Conservation (phyloP, 257 asterid species). For the Eucommia ulmoides region DNA sequence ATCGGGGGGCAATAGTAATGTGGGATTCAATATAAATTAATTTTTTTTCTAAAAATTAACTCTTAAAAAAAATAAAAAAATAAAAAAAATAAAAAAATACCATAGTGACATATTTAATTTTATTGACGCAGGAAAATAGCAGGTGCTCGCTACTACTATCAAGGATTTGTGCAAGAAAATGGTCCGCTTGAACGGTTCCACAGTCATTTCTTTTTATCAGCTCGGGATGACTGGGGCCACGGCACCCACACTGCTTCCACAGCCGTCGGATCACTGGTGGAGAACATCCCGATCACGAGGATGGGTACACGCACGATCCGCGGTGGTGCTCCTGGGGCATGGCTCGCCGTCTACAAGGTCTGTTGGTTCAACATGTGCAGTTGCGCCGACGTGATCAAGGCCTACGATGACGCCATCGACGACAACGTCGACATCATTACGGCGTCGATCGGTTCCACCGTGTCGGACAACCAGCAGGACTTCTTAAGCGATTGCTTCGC, state of each 20-base stretch:
- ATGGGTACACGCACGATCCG: slow-evolving; percentile 29
- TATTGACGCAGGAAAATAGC: slow-evolving; percentile 5
- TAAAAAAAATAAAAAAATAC: too few species aligned
- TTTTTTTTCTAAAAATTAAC: neutral
- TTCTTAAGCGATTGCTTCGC: slow-evolving; percentile 23
- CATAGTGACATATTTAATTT: too few species aligned
- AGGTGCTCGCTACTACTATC: slow-evolving; percentile 11
- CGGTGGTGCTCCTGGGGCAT: slow-evolving; percentile 37
- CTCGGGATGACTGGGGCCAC: slow-evolving; percentile 36
- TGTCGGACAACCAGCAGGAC: slow-evolving; percentile 18
- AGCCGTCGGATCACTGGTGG: slow-evolving; percentile 31
- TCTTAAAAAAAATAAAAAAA: too few species aligned
- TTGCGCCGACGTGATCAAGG: slow-evolving; percentile 32
- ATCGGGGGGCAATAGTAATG: too few species aligned
- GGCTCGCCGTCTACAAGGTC: slow-evolving; percentile 39
- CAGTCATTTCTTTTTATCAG: slow-evolving; percentile 11
- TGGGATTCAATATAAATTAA: too few species aligned
- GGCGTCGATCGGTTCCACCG: slow-evolving; percentile 25
- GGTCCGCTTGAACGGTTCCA: slow-evolving; percentile 5
- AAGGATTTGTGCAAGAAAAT: slow-evolving; percentile 4
- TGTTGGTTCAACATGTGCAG: slow-evolving; percentile 33
- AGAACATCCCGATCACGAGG: slow-evolving; percentile 19
- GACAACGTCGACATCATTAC: slow-evolving; percentile 37
- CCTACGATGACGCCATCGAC: slow-evolving; percentile 33
- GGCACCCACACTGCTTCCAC: slow-evolving; percentile 50